phyloP scores from a whole-genome alignment of 2,329 filamentous ascomycete genomes.

The Hypocrella siamensis region DNA sequence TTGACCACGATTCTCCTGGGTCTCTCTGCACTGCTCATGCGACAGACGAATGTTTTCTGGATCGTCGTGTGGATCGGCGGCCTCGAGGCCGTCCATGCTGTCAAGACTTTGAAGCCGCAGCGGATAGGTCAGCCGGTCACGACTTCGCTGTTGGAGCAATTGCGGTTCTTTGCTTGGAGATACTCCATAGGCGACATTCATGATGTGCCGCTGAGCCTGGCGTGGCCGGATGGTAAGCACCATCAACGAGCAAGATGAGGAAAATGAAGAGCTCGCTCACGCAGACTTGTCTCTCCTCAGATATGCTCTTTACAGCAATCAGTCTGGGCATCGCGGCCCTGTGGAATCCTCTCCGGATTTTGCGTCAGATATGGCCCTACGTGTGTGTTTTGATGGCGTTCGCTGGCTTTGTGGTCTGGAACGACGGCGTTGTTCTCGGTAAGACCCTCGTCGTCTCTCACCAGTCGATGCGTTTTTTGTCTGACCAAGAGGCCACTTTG shows the following conservation, averaged over 20 bases:
- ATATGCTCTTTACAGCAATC: slow-evolving; percentile 38
- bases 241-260: too few species aligned
- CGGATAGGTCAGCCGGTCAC: slow-evolving; percentile 14
- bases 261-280: too few species aligned
- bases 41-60: slow-evolving; percentile 98
- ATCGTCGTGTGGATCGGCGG: slow-evolving; percentile 62
- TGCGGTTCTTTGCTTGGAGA: slow-evolving; percentile 22
- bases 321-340: slow-evolving; percentile 47
- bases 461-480: too few species aligned
- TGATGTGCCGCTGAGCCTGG: slow-evolving; percentile 31
- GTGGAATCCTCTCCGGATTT: slow-evolving; percentile 28
- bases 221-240: slow-evolving; percentile 34
- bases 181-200: slow-evolving; percentile 38
- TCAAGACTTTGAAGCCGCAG: slow-evolving; percentile 26
- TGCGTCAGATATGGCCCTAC: slow-evolving; percentile 39
- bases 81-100: slow-evolving; percentile 34
- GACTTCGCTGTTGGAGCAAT: slow-evolving; percentile 15
- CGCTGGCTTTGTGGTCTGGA: slow-evolving; percentile 63
- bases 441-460: slow-evolving; percentile 9
- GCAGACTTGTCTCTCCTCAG: slow-evolving; percentile 15
- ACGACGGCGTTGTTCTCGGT: slow-evolving; percentile 84
- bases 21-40: slow-evolving; percentile 53
- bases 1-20: slow-evolving; percentile 39
- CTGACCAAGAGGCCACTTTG: background rate
- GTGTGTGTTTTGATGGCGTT: slow-evolving; percentile 53